phyloP scores from a whole-genome alignment of 192 early-diverging fungal species.

The Linnemannia exigua region DNA sequence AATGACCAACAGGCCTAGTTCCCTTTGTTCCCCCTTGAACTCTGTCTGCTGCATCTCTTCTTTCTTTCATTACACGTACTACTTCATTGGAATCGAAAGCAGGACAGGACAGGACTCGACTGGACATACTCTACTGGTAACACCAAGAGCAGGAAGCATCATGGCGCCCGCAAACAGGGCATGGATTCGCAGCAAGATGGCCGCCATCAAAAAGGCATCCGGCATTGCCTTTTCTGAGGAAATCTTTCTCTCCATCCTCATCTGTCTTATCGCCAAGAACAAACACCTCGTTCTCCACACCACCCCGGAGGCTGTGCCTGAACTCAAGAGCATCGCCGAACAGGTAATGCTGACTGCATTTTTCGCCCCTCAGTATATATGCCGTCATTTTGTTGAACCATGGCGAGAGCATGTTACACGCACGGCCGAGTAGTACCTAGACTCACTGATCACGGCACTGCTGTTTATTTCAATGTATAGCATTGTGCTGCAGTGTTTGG shows the following conservation, averaged over 20 bases:
- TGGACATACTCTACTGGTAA: no score
- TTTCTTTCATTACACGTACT: no score
- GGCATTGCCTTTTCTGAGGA: slow-evolving; percentile 65
- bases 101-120: no score
- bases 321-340: slow-evolving; percentile 62
- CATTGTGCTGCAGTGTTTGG: slow-evolving; percentile 62
- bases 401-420: neutral
- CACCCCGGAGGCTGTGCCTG: slow-evolving; percentile 48
- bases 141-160: neutral
- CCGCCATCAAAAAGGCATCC: slow-evolving; percentile 55
- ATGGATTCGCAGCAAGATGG: slow-evolving; percentile 65
- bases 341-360: slow-evolving; percentile 50
- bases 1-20: no score
- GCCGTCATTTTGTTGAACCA: neutral
- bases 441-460: neutral
- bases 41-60: no score
- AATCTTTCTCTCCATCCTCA: slow-evolving; percentile 67
- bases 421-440: no score
- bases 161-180: slow-evolving; percentile 53
- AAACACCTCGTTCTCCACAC: slow-evolving; percentile 67
- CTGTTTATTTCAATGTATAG: slow-evolving; percentile 6
- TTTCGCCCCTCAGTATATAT: neutral
- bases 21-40: no score
- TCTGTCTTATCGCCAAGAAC: slow-evolving; percentile 65
- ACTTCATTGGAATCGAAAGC: no score